A percentile compares a stretch with the other conserved stretches of the same genome.
These are phyloP conservation scores for Talaromyces sp. DNA, from an alignment of 2,329 filamentous ascomycete species.

Conservation along the genomic window DNA sequence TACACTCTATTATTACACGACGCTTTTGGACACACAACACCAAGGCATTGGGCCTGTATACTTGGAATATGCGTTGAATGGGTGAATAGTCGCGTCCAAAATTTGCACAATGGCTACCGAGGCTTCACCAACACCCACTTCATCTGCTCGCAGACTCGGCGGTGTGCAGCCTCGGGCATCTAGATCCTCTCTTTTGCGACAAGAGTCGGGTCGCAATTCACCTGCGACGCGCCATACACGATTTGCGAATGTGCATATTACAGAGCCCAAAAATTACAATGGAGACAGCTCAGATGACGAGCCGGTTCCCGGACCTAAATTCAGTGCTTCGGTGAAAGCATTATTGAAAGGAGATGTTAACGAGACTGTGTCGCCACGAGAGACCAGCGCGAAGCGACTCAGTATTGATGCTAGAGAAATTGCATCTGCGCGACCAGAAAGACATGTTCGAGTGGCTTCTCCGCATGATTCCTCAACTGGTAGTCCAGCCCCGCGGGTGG, in stretches of 20 bases:
- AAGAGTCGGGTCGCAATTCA: constrained; percentile 32
- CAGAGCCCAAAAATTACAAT: constrained; percentile 33
- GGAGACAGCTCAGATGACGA: constrained; percentile 94
- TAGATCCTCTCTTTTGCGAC: constrained; percentile 35
- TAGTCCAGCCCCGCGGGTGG: constrained; percentile 42
- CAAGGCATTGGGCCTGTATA: constrained; percentile 3
- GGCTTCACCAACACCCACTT: constrained; percentile 38
- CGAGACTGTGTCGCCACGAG: constrained; percentile 51
- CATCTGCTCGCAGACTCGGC: constrained; percentile 34
- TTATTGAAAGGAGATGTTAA: constrained; percentile 59
- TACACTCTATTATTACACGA: constrained; percentile 14
- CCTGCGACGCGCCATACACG: constrained; percentile 25
- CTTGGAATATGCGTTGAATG: constrained; percentile 18
- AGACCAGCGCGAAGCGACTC: constrained; percentile 29
- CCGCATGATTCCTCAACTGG: constrained; percentile 39
- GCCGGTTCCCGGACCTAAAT: constrained; percentile 74
- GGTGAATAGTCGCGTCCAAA: constrained; percentile 17
- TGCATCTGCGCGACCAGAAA: constrained; percentile 29
- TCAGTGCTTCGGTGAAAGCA: constrained; percentile 87
- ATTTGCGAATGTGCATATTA: constrained; percentile 22
- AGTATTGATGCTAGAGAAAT: constrained; percentile 21
- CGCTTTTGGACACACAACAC: constrained; percentile 9
- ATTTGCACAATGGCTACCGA: constrained; percentile 25
- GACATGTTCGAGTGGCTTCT: constrained; percentile 34
- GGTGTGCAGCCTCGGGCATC: constrained; percentile 36